Evolutionary conservation across 1,284 basidiomycete species (phyloP), one percentile per base, ranked within the genome.

Genomic region (Ganoderma lucidum): DNA sequence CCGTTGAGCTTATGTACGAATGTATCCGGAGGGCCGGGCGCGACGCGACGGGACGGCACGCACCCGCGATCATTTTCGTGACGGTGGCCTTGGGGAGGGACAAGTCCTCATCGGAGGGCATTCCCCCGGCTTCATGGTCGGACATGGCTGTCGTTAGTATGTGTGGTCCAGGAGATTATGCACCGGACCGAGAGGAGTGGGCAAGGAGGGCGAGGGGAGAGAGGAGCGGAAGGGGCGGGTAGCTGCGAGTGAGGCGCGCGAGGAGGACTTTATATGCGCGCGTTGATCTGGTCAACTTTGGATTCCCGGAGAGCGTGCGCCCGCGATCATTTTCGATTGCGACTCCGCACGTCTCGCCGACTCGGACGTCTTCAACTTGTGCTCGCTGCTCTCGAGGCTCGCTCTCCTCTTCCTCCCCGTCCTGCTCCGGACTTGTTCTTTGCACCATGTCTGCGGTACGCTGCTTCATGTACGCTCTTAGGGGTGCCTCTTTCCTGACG

Each of bases 31-130:
- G 61, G 32, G 19, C 32, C 32, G 63, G n/a, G 39, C 32, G 61
- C 56, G 62, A 64, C 60, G 64, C 64, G 63, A 23, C 73, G 71
- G 62, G 60, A 39, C 14, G 23, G 63, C 39, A 64, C 86, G 78
- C 79, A 95, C 97, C 97, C 77, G 90, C 86, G 76, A 99, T 98
- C 88, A 99, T 94, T 86, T 99, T 99, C 73, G 96, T 91, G 37
- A 99, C 96, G 1, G 97, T 99, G 15, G 98, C 98, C 81, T 98
- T 98, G 39, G 97, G 98, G 64, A 99, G 83, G 30, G 95, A 95
- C 68, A 99, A 88, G 76, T 99, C 97, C 69, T 99, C 97, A 76
- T 98, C 96, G 9, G 85, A 73, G 66, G 89, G 59, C 59, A 86
- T 83, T 41, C 87, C 86, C 61, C 88, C 87, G 45, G 87, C 92